Percentiles rank a stretch among this genome's conserved stretches.
phyloP scores from a whole-genome alignment of 768 basidiomycete genomes.

The Infundibulicybe gibba region DNA sequence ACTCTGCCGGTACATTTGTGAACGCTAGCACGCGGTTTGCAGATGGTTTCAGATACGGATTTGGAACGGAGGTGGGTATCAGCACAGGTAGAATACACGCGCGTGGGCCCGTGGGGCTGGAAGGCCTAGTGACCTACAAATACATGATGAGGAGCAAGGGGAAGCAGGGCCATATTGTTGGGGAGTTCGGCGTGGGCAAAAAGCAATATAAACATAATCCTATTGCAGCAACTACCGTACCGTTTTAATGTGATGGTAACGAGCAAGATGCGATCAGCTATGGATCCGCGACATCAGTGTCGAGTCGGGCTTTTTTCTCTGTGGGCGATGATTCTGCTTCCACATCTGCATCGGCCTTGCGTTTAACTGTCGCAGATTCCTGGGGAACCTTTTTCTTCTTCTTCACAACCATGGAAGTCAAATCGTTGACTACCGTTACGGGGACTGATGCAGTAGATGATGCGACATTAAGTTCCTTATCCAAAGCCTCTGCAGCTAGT shows the following conservation, averaged over 20 bases:
- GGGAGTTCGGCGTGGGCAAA: slow-evolving; percentile 79
- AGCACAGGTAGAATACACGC: slow-evolving; percentile 97
- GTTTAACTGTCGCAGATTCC: slow-evolving; percentile 44
- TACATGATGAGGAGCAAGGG: slow-evolving; percentile 84
- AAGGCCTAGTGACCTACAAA: slow-evolving; percentile 94
- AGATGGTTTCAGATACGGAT: slow-evolving; percentile 95
- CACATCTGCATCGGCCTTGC: slow-evolving; percentile 58
- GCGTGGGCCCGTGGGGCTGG: slow-evolving; percentile 91
- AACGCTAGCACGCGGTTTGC: slow-evolving; percentile 97
- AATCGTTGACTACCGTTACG: slow-evolving; percentile 63
- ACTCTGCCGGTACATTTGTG: slow-evolving; percentile 89
- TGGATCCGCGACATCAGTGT: slow-evolving; percentile 19
- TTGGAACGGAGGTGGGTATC: slow-evolving; percentile 97
- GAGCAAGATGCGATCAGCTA: not conserved
- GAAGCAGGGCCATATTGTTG: slow-evolving; percentile 75
- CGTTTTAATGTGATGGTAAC: slow-evolving; percentile 36
- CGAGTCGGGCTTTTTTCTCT: slow-evolving; percentile 67
- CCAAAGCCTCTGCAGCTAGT: slow-evolving; percentile 67
- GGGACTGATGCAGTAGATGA: slow-evolving; percentile 28
- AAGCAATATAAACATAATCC: slow-evolving; percentile 67
- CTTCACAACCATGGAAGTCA: slow-evolving; percentile 82
- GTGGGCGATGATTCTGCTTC: slow-evolving; percentile 40
- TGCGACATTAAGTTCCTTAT: slow-evolving; percentile 59
- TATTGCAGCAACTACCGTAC: slow-evolving; percentile 40
- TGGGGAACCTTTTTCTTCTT: slow-evolving; percentile 67